phyloP scores from a whole-genome alignment of 2,329 filamentous ascomycete species.

The Mollisiaceae sp. region DNA sequence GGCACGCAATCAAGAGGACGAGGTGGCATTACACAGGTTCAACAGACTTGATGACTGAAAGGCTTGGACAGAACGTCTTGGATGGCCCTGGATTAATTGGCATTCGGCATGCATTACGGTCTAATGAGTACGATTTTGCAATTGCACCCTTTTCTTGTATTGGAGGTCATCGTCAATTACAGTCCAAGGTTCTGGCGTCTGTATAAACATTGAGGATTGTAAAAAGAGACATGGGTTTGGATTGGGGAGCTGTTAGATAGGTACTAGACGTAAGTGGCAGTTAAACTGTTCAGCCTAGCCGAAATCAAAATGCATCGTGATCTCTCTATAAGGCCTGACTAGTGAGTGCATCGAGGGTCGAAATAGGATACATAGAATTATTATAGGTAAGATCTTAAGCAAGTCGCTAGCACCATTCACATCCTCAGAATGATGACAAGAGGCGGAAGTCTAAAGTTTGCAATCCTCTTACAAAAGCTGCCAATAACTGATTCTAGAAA shows the following conservation, averaged over 20 bases:
- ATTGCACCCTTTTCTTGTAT: constrained; percentile 15
- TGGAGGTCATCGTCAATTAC: constrained; percentile 1
- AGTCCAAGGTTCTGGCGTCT: constrained; percentile 4
- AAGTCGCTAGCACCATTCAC: no score
- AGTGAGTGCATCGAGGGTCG: no score
- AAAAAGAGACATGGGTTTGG: constrained; percentile 1
- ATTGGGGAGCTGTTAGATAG: neutral
- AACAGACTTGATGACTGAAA: constrained; percentile 15
- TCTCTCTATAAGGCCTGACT: no score
- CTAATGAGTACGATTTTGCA: constrained; percentile 12
- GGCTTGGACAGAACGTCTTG: constrained; percentile 13
- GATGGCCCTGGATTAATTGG: constrained; percentile 10
- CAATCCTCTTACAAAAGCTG: no score
- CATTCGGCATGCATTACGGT: constrained; percentile 6
- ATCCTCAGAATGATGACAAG: no score
- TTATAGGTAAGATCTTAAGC: no score
- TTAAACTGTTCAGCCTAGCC: neutral
- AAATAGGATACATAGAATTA: no score
- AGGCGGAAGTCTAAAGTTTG: no score
- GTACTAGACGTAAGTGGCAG: neutral
- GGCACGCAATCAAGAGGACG: constrained; percentile 30
- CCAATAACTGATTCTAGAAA: no score
- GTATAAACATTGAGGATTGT: constrained; percentile 1
- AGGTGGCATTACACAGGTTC: constrained; percentile 26
- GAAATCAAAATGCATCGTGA: no score